Evolutionary conservation across 169 alveolate genomes (phyloP), one percentile per base, ranked within the genome.

Genomic region (Plasmodium berghei): DNA sequence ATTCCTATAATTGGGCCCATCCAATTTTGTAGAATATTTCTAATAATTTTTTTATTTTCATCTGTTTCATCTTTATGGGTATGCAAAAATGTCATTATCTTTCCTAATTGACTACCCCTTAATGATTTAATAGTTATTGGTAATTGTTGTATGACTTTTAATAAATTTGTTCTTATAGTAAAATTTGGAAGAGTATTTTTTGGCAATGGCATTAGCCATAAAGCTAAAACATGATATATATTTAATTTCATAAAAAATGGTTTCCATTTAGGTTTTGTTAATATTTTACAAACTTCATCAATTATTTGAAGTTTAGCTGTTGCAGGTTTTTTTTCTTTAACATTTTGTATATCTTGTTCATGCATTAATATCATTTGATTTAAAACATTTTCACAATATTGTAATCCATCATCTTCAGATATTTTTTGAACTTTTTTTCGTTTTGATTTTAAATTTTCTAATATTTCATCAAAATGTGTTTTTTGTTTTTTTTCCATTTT

Each of bases 101-200:
- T 92, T 1, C 97, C 97, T n/a, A 95, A 88, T 52, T 93, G 96
- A 48, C 94, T 95, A 40, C 95, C 96, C 58, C 95, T 69, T 67
- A 95, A 87, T 40, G 95, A 96, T 26, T 88, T 94, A 18, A 94
- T 89, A 61, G 94, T 94, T 52, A 95, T 85, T 22, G 97, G 96
- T 55, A 95, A 89, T 71, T 87, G 95, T 8, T 67, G 91, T 34
- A 94, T 90, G 24, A 95, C 91, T 75, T 95, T 91, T 49, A 95
- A 88, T 48, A 95, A 87, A 61, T 93, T 94, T 54, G 94, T 93
- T 61, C 97, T 71, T 22, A 95, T 95, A 16, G 94, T 92, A 54
- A 95, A 86, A 69, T 90, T 93, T 1, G 97, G 97, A 10, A 95
- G 93, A 16, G 97, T 89, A 6, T 97, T 97, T 66, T 95, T 97